Evolutionary conservation across 2,329 filamentous ascomycete genomes (phyloP).

Genomic region (Dendryphion nanum): DNA sequence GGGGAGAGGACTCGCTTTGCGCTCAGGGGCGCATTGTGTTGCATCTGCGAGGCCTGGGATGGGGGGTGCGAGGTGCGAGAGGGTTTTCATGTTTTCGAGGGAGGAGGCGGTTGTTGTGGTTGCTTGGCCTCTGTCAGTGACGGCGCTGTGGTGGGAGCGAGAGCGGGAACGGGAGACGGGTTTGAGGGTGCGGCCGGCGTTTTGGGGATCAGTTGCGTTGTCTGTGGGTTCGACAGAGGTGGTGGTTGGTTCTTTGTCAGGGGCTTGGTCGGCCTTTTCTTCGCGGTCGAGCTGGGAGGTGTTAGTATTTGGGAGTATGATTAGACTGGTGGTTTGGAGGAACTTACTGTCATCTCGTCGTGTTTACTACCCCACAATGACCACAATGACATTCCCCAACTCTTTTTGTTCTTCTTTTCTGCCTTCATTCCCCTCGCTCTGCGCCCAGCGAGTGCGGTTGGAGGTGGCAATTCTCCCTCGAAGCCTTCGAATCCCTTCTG

Average conservation of each 20-base stretch:
- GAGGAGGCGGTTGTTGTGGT: too few relatives aligned
- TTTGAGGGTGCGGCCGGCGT: slow-evolving; percentile 1
- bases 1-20: slow-evolving; percentile 20
- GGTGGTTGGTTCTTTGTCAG: slow-evolving; percentile 26
- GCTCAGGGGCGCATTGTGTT: slow-evolving; percentile 27
- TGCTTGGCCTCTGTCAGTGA: slow-evolving; percentile 35
- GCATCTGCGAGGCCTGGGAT: slow-evolving; percentile 25
- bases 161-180: slow-evolving; percentile 20
- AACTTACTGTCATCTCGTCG: slow-evolving; percentile 68
- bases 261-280: slow-evolving; percentile 27
- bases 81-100: slow-evolving; percentile 18
- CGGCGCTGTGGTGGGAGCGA: slow-evolving; percentile 26
- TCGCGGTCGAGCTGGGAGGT: slow-evolving; percentile 38
- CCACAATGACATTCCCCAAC: slow-evolving; percentile 79
- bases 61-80: slow-evolving; percentile 20
- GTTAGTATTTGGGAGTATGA: neutral
- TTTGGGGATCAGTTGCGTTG: slow-evolving; percentile 29
- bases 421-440: slow-evolving; percentile 51
- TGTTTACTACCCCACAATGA: slow-evolving; percentile 85
- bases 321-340: too few relatives aligned
- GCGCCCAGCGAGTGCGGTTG: slow-evolving; percentile 76
- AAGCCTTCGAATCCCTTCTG: slow-evolving; percentile 69
- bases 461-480: slow-evolving; percentile 72
- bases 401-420: slow-evolving; percentile 61
- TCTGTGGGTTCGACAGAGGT: slow-evolving; percentile 27